Percentiles rank a stretch among this genome's conserved stretches.
Evolutionary conservation across 73 alveolate species (phyloP).

Genomic region (Halteria grandinella): DNA sequence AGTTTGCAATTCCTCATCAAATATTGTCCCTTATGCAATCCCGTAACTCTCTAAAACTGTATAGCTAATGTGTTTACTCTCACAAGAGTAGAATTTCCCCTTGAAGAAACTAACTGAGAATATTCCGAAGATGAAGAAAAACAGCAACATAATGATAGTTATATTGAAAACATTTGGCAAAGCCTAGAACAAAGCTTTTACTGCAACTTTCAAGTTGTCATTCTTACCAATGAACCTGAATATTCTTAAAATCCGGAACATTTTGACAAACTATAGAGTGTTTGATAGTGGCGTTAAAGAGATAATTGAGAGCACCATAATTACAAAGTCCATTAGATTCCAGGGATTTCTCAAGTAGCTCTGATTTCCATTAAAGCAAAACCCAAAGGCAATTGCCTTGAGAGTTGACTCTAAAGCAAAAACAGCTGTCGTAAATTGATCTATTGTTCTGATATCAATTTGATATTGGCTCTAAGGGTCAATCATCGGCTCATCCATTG

Average conservation of each 20-base stretch:
- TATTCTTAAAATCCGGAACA: conserved; percentile 78
- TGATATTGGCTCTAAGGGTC: conserved; percentile 54
- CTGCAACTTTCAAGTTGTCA: conserved; percentile 76
- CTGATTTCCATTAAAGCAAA: conserved; percentile 81
- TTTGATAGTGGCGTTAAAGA: conserved; percentile 21
- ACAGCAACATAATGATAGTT: conserved; percentile 57
- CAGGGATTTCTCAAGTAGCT: conserved; percentile 91
- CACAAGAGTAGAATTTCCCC: conserved; percentile 73
- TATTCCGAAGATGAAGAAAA: conserved; percentile 77
- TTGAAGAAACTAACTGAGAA: conserved; percentile 77
- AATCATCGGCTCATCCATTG: conserved; percentile 62
- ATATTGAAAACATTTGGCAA: conserved; percentile 69
- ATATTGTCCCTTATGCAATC: too few relatives aligned
- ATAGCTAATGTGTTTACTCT: not conserved
- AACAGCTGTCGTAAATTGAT: conserved; percentile 75
- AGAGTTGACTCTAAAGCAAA: conserved; percentile 81
- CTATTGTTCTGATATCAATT: conserved; percentile 53
- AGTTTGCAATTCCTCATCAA: too few relatives aligned
- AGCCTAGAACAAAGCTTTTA: conserved; percentile 66
- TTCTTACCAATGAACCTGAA: conserved; percentile 74
- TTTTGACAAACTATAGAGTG: conserved; percentile 65
- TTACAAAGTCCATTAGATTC: conserved; percentile 92
- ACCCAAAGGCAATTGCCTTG: conserved; percentile 89
- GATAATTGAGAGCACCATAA: conserved; percentile 83
- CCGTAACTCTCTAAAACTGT: not conserved